Percentiles rank a stretch among this genome's conserved stretches.
Evolutionary conservation across 148 eudicot species (phyloP).

Genomic region (Cornus controversa): DNA sequence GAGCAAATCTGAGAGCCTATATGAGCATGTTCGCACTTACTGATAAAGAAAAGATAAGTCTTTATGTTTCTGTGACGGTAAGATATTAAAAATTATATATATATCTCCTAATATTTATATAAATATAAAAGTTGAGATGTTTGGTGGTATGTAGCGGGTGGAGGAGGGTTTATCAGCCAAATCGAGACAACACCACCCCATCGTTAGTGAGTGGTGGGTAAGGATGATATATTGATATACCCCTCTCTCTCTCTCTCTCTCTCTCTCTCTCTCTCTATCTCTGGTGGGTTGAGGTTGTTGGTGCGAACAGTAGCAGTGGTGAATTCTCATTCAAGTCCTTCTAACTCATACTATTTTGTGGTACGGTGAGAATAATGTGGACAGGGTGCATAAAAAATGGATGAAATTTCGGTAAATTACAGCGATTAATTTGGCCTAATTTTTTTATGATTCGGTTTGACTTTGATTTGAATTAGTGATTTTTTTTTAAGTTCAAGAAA

Average conservation of each 20-base stretch:
- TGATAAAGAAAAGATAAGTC: too few species aligned
- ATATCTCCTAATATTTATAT: background rate
- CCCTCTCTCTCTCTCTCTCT: background rate
- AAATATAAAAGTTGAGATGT: constrained; percentile 14
- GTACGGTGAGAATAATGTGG: too few species aligned
- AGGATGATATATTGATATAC: constrained; percentile 1
- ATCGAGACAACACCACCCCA: constrained; percentile 43
- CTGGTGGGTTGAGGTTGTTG: background rate
- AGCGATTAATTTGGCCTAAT: too few species aligned
- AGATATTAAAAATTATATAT: background rate
- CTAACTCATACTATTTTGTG: too few species aligned
- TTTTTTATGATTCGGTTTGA: too few species aligned
- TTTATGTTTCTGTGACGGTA: too few species aligned
- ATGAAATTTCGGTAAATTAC: too few species aligned
- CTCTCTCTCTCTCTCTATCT: background rate
- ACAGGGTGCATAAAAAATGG: too few species aligned
- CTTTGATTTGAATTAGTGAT: too few species aligned
- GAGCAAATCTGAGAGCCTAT: constrained; percentile 18
- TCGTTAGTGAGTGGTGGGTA: constrained; percentile 36
- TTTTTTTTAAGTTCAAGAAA: too few species aligned
- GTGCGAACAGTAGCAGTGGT: background rate
- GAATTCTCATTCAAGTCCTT: too few species aligned
- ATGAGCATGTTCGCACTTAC: constrained; percentile 1
- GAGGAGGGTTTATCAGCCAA: constrained; percentile 34
- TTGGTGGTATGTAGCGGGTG: constrained; percentile 47